Evolutionary conservation across 805 yeast species (phyloP), one percentile per base, ranked within the genome.

Genomic region (Suhomyces kilbournensis): DNA sequence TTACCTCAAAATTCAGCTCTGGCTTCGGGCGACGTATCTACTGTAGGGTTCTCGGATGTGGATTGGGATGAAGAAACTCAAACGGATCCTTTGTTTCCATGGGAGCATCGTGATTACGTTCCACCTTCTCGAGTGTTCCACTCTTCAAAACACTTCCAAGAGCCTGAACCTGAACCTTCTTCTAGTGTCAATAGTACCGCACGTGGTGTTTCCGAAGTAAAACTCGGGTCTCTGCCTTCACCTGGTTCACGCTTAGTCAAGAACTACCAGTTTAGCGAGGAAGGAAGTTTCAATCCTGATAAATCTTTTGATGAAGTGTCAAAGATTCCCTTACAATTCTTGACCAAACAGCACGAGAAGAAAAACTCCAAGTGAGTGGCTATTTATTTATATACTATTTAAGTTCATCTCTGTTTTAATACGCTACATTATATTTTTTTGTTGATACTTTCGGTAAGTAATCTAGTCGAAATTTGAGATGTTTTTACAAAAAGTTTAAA

Each of bases 221-320:
- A 49, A 38, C 32, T 56, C n/a, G 39, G 50, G 15, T 47, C 48
- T n/a, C 19, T 30, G 10, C 42, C 30, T 38, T 19, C 48, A 8
- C 30, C 55, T 7, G 47, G 32, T n/a, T 34, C 47, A 15, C 30
- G 30, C n/a, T 34, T 35, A 19, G 42, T 35, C 50, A 43, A 35
- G n/a, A 28, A 38, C 48, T 47, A 51, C 46, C 42, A 38, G 44
- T 52, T 54, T 17, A 43, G 49, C 26, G 48, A 43, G n/a, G 52
- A 47, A 34, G 52, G 46, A 10, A 51, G 46, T 28, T 66, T 65
- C 50, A 59, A 66, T 49, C 68, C 71, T 7, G 63, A 63, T 39
- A 59, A 60, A 48, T 60, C 68, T 5, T 56, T 67, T 42, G 65
- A 60, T 15, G 67, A 65, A 53, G 66, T 67, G 7, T 52, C 69